A percentile compares a stretch with the other conserved stretches of the same genome.
phyloP scores from a whole-genome alignment of 176 grass and related monocot species.

The Typha latifolia region DNA sequence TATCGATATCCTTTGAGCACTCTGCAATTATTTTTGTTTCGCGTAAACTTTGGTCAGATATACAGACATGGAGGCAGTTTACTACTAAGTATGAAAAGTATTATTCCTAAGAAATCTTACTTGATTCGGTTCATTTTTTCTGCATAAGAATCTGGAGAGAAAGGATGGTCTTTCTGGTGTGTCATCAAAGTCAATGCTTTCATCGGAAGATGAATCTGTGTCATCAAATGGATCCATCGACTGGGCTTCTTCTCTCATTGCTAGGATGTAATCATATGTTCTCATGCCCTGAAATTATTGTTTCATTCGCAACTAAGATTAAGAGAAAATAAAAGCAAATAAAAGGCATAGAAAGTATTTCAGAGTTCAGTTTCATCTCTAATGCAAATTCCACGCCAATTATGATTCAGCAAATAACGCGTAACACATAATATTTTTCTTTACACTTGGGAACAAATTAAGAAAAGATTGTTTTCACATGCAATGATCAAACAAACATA shows the following conservation, averaged over 20 bases:
- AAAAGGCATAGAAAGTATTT: not conserved
- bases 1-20: conserved; percentile 55
- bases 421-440: too few relatives aligned
- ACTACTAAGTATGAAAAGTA: not conserved
- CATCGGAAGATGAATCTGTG: conserved; percentile 58
- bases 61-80: not conserved
- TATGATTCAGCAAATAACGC: too few relatives aligned
- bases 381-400: too few relatives aligned
- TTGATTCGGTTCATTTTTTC: conserved; percentile 36
- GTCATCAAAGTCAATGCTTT: conserved; percentile 56
- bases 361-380: too few relatives aligned
- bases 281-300: conserved; percentile 66
- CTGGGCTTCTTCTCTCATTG: conserved; percentile 66
- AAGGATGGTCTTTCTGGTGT: conserved; percentile 54
- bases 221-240: conserved; percentile 68
- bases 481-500: too few relatives aligned
- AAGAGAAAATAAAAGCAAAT: not conserved
- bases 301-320: not conserved
- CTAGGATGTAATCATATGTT: conserved; percentile 97
- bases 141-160: conserved; percentile 47
- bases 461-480: too few relatives aligned
- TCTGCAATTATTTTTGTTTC: conserved; percentile 29
- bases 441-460: too few relatives aligned
- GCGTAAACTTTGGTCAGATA: not conserved
- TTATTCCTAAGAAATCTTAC: conserved; percentile 25